Conservation (phyloP, 2,329 filamentous ascomycete species). For the Ophiosphaerella herpotricha region DNA sequence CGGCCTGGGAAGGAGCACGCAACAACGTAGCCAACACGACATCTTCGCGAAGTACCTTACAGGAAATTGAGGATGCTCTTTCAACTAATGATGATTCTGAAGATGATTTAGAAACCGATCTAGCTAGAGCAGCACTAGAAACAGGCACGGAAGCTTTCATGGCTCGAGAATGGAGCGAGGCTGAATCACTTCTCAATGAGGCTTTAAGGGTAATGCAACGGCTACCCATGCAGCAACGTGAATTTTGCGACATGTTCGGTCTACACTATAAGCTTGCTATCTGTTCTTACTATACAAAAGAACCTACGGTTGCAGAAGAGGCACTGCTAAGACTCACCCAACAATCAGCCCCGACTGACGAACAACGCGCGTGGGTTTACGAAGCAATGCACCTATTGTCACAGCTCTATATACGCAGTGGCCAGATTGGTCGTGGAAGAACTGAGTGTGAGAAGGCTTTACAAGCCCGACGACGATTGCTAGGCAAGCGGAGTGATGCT, state of each 20-base stretch:
- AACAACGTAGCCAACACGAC: neutral
- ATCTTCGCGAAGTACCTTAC: neutral
- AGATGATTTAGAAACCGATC: constrained; percentile 31
- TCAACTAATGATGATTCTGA: constrained; percentile 17
- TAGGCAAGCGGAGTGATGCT: constrained; percentile 29
- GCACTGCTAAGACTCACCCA: constrained; percentile 23
- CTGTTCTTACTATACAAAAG: constrained; percentile 29
- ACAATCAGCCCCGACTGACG: constrained; percentile 18
- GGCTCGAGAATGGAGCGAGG: constrained; percentile 25
- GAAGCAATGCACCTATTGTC: constrained; percentile 32
- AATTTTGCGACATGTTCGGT: constrained; percentile 28
- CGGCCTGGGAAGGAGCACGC: neutral
- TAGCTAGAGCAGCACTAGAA: constrained; percentile 30
- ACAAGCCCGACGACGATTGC: constrained; percentile 25
- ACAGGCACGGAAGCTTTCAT: constrained; percentile 30
- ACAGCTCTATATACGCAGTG: constrained; percentile 26
- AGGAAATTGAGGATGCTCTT: neutral
- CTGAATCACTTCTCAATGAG: constrained; percentile 31
- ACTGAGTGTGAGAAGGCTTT: constrained; percentile 32
- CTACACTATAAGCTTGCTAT: constrained; percentile 34
- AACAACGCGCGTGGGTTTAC: constrained; percentile 17
- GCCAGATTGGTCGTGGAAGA: constrained; percentile 25
- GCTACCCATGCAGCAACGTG: constrained; percentile 19
- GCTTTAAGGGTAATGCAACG: constrained; percentile 28
- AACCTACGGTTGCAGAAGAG: constrained; percentile 21